Conservation (phyloP, 805 yeast genomes). For the Ogataea henricii region DNA sequence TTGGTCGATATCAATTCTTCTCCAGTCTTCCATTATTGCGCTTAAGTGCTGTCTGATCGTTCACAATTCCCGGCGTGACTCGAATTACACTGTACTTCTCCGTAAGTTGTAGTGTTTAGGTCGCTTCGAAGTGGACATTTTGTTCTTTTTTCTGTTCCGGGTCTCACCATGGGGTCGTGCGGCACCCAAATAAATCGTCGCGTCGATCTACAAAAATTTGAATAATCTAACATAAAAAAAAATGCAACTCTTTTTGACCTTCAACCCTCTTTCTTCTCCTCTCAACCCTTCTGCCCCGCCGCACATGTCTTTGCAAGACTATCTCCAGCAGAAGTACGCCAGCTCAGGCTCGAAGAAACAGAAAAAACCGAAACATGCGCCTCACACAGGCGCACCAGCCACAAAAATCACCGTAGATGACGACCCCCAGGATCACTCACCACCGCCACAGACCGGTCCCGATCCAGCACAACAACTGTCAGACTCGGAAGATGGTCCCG, state of each 20-base stretch:
- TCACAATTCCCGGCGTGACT: not conserved
- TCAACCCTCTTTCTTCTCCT: not conserved
- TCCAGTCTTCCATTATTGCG: constrained; percentile 70
- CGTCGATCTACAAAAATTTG: not conserved
- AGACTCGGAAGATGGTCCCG: constrained; percentile 26
- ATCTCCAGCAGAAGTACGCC: constrained; percentile 47
- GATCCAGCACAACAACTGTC: constrained; percentile 3
- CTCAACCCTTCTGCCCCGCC: not conserved
- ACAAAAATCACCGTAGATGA: constrained; percentile 4
- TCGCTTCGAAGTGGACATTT: constrained; percentile 8
- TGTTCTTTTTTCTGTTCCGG: constrained; percentile 9
- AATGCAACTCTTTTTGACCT: not conserved
- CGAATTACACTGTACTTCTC: not conserved
- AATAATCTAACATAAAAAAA: not conserved
- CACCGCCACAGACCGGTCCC: not conserved
- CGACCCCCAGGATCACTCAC: constrained; percentile 1
- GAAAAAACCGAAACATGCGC: constrained; percentile 21
- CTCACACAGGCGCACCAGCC: constrained; percentile 14
- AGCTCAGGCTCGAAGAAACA: constrained; percentile 27
- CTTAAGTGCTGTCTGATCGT: not conserved
- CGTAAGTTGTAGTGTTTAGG: not conserved
- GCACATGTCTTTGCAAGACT: constrained; percentile 39
- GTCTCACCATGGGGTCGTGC: not conserved
- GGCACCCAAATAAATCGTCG: not conserved
- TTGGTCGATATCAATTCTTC: constrained; percentile 93